phyloP scores from a whole-genome alignment of 1,139 yeast species.

The Kurtzmaniella quercitrusa region DNA sequence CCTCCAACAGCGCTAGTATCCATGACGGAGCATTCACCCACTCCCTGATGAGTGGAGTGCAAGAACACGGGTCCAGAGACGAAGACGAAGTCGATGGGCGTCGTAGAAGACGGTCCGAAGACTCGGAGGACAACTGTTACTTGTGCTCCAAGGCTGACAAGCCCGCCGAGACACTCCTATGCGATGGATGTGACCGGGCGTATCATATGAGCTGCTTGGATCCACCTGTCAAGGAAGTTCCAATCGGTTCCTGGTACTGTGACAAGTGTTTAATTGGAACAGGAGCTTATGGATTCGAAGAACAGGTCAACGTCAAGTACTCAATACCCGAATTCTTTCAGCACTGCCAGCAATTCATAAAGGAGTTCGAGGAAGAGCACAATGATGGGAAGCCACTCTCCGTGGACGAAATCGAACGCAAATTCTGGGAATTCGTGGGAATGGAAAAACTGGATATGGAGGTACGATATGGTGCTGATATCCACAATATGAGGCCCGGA shows the following conservation, averaged over 20 bases:
- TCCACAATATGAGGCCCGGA: constrained; percentile 56
- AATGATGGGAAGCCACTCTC: constrained; percentile 28
- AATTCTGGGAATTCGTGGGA: constrained; percentile 60
- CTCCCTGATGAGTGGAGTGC: neutral
- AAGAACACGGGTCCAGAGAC: neutral
- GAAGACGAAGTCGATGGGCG: constrained; percentile 4
- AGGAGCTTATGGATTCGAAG: constrained; percentile 88
- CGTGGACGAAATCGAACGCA: constrained; percentile 44
- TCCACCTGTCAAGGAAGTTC: constrained; percentile 47
- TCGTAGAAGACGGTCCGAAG: constrained; percentile 21
- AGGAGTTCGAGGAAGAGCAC: constrained; percentile 28
- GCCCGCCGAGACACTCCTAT: constrained; percentile 51
- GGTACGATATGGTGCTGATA: constrained; percentile 76
- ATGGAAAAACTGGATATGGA: constrained; percentile 42
- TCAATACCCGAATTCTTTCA: constrained; percentile 57
- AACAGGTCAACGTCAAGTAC: constrained; percentile 53
- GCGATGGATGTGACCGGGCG: constrained; percentile 70
- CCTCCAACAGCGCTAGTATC: constrained; percentile 4
- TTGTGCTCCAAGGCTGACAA: constrained; percentile 49
- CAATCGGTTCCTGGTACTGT: constrained; percentile 72
- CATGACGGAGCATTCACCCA: neutral
- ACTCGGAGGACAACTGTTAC: constrained; percentile 43
- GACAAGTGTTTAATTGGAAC: constrained; percentile 79
- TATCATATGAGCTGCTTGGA: constrained; percentile 64
- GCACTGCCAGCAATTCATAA: constrained; percentile 50